Percentiles rank a stretch among this genome's conserved stretches.
phyloP scores from a whole-genome alignment of 805 yeast genomes.

The Jamesozyma spencerorum region DNA sequence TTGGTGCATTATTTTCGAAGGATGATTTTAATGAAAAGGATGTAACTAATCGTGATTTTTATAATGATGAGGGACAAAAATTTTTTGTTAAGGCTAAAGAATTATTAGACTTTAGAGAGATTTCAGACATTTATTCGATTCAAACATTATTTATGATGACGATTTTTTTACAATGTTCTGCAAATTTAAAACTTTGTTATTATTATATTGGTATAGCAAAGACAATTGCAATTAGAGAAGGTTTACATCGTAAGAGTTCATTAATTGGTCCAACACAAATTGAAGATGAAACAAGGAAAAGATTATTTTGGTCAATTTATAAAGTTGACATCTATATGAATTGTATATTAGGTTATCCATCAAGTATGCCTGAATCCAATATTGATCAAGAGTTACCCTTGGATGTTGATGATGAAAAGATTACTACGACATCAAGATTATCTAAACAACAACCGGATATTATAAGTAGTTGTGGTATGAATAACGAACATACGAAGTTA shows the following conservation, averaged over 20 bases:
- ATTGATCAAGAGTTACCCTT: slow-evolving; percentile 81
- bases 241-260: slow-evolving; percentile 64
- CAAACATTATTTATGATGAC: slow-evolving; percentile 83
- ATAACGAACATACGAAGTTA: slow-evolving; percentile 74
- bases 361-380: slow-evolving; percentile 65
- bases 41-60: slow-evolving; percentile 18
- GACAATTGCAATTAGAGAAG: slow-evolving; percentile 73
- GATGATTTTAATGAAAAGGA: slow-evolving; percentile 34
- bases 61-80: slow-evolving; percentile 69
- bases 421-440: slow-evolving; percentile 37
- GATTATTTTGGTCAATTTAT: slow-evolving; percentile 82
- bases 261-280: slow-evolving; percentile 59
- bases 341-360: slow-evolving; percentile 78
- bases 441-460: not conserved
- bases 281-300: slow-evolving; percentile 72
- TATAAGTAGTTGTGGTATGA: slow-evolving; percentile 65
- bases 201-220: slow-evolving; percentile 84
- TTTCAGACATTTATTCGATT: slow-evolving; percentile 67
- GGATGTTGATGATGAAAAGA: slow-evolving; percentile 80
- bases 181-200: slow-evolving; percentile 77
- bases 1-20: slow-evolving; percentile 70
- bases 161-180: slow-evolving; percentile 78
- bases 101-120: slow-evolving; percentile 51
- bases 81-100: slow-evolving; percentile 76
- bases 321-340: slow-evolving; percentile 87